Conservation (phyloP, 495 filamentous ascomycete species). For the Xylaria intraflava region DNA sequence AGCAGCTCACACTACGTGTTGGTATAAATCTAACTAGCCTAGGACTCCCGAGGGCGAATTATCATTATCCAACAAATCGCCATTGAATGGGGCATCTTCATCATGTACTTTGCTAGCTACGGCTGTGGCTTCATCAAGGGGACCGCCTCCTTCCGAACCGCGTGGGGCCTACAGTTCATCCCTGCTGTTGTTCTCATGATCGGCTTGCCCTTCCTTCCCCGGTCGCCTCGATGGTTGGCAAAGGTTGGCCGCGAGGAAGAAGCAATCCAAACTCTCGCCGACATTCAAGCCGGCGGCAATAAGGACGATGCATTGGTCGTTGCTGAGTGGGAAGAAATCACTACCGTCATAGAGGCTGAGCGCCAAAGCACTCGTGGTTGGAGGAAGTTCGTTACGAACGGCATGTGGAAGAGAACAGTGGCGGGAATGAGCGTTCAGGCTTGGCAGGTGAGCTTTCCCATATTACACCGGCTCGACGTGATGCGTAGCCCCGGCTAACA, state of each 20-base stretch:
- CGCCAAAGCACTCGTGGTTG: slow-evolving; percentile 46
- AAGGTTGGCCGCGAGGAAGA: slow-evolving; percentile 62
- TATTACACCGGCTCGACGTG: not conserved
- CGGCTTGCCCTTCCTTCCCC: slow-evolving; percentile 62
- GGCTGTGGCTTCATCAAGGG: slow-evolving; percentile 56
- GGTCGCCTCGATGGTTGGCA: slow-evolving; percentile 68
- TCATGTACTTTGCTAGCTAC: slow-evolving; percentile 41
- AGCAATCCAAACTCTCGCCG: slow-evolving; percentile 57
- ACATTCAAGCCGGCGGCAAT: slow-evolving; percentile 62
- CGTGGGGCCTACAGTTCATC: slow-evolving; percentile 68
- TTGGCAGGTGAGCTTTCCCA: slow-evolving; percentile 30
- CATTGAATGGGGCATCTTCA: slow-evolving; percentile 62
- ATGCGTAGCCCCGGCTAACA: slow-evolving; percentile 36
- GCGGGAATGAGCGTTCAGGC: slow-evolving; percentile 61
- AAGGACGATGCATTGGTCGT: slow-evolving; percentile 60
- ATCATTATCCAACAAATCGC: slow-evolving; percentile 71
- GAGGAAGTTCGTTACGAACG: slow-evolving; percentile 54
- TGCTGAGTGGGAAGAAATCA: slow-evolving; percentile 68
- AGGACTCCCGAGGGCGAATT: slow-evolving; percentile 48
- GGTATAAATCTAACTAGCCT: not conserved
- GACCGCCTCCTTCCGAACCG: slow-evolving; percentile 59
- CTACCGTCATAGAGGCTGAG: slow-evolving; percentile 51
- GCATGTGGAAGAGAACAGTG: slow-evolving; percentile 67
- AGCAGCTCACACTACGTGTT: slow-evolving; percentile 14
- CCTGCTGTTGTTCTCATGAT: slow-evolving; percentile 57